Evolutionary conservation across 129 eudicot species (phyloP).

Genomic region (Heracleum sosnowskyi): DNA sequence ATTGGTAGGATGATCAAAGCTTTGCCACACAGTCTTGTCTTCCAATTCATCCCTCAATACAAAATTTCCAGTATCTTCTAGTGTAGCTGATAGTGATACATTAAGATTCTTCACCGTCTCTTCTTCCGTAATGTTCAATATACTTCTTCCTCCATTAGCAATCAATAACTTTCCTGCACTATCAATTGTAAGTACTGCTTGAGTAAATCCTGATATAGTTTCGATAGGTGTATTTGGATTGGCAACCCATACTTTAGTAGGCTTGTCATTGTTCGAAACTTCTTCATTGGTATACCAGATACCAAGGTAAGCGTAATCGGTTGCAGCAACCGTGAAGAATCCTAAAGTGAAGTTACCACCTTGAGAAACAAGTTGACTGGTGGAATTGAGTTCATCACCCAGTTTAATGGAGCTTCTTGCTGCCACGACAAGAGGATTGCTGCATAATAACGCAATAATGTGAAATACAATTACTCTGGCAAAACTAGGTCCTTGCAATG

Average conservation of each 20-base stretch:
- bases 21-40: slow-evolving; percentile 21
- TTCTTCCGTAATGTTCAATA: neutral
- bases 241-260: slow-evolving; percentile 18
- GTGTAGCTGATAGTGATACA: neutral
- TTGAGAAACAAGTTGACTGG: slow-evolving; percentile 12
- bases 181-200: neutral
- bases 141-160: neutral
- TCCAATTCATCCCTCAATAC: slow-evolving; percentile 8
- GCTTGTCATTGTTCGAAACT: neutral
- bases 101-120: neutral
- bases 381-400: slow-evolving; percentile 12
- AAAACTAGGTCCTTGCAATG: neutral
- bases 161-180: slow-evolving; percentile 6
- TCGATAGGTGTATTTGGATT: slow-evolving; percentile 12
- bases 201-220: neutral
- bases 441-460: neutral
- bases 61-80: slow-evolving; percentile 10
- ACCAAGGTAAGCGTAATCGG: slow-evolving; percentile 10
- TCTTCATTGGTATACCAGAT: slow-evolving; percentile 19
- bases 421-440: neutral
- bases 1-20: slow-evolving; percentile 27
- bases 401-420: neutral
- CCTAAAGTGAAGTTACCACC: slow-evolving; percentile 20
- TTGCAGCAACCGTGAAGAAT: neutral
- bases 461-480: neutral